These are phyloP conservation scores for Miscanthus lutarioriparius DNA, from an alignment of 176 grass and related monocot species.

Conservation along the genomic window DNA sequence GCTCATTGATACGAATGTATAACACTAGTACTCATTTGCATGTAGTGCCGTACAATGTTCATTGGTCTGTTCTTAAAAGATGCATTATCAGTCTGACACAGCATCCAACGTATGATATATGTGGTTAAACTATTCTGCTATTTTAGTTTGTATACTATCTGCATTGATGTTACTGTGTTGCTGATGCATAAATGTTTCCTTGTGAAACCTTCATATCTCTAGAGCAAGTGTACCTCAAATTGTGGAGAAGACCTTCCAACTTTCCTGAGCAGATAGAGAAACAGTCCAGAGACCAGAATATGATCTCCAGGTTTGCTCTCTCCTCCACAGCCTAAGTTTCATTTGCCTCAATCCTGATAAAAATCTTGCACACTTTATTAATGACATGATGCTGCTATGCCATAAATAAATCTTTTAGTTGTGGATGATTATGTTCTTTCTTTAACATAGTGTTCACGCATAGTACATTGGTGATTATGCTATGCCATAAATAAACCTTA, in stretches of 20 bases:
- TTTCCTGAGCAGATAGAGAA: slow-evolving; percentile 80
- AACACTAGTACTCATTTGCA: neutral
- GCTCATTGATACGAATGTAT: neutral
- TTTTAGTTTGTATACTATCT: slow-evolving; percentile 21
- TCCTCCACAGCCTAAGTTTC: neutral
- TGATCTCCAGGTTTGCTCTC: slow-evolving; percentile 83
- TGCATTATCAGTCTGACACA: neutral
- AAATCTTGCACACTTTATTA: neutral
- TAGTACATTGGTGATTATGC: neutral
- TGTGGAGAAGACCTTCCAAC: slow-evolving; percentile 79
- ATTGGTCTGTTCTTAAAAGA: neutral
- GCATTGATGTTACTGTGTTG: slow-evolving; percentile 7
- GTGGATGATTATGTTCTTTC: neutral
- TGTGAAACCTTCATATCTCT: slow-evolving; percentile 33
- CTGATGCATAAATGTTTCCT: slow-evolving; percentile 2
- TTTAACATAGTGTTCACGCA: neutral
- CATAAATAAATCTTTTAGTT: neutral
- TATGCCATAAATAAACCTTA: neutral
- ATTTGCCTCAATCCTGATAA: neutral
- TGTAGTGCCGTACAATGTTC: neutral
- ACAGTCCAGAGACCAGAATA: slow-evolving; percentile 67
- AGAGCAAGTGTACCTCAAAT: slow-evolving; percentile 66
- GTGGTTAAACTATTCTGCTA: neutral
- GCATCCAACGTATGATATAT: slow-evolving; percentile 3
- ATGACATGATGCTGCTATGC: neutral